A percentile compares a stretch with the other conserved stretches of the same genome.
These are phyloP conservation scores for Phoenix roebelenii DNA, from an alignment of 176 grass and related monocot genomes.

Conservation along the genomic window DNA sequence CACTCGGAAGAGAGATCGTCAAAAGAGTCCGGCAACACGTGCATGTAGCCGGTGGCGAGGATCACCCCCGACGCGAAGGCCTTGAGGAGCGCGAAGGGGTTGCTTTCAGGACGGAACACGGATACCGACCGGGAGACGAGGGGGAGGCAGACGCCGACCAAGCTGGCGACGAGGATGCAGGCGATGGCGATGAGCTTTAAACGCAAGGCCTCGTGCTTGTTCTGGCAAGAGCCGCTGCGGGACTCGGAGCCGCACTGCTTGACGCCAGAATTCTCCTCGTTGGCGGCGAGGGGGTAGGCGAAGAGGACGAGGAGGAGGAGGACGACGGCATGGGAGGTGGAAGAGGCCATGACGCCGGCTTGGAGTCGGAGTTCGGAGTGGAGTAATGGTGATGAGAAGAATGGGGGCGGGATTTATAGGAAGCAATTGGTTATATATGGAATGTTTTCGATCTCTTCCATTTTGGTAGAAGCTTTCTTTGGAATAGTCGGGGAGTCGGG, in stretches of 20 bases:
- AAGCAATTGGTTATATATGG: too few species aligned
- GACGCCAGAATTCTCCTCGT: too few species aligned
- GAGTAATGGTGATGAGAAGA: too few species aligned
- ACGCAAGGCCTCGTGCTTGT: not conserved
- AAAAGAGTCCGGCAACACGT: slow-evolving; percentile 76
- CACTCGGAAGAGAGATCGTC: slow-evolving; percentile 29
- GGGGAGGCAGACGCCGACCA: slow-evolving; percentile 21
- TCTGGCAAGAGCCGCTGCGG: not conserved
- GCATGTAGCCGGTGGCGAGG: slow-evolving; percentile 79
- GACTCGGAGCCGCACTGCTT: not conserved
- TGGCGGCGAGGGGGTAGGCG: too few species aligned
- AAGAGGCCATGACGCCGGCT: too few species aligned
- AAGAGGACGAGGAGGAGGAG: too few species aligned
- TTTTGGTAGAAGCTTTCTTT: too few species aligned
- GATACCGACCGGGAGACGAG: slow-evolving; percentile 42
- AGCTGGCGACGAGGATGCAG: not conserved
- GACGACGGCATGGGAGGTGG: too few species aligned
- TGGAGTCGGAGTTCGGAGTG: too few species aligned
- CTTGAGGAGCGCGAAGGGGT: slow-evolving; percentile 66
- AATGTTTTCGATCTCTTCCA: too few species aligned
- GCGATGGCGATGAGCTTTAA: slow-evolving; percentile 7
- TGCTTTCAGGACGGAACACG: slow-evolving; percentile 54
- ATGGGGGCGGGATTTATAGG: too few species aligned
- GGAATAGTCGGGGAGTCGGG: too few species aligned
- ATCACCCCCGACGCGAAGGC: slow-evolving; percentile 87